Evolutionary conservation across 1,284 basidiomycete species (phyloP), one percentile per base, ranked within the genome.

Genomic region (Microbotryum lychnidis-dioicae): DNA sequence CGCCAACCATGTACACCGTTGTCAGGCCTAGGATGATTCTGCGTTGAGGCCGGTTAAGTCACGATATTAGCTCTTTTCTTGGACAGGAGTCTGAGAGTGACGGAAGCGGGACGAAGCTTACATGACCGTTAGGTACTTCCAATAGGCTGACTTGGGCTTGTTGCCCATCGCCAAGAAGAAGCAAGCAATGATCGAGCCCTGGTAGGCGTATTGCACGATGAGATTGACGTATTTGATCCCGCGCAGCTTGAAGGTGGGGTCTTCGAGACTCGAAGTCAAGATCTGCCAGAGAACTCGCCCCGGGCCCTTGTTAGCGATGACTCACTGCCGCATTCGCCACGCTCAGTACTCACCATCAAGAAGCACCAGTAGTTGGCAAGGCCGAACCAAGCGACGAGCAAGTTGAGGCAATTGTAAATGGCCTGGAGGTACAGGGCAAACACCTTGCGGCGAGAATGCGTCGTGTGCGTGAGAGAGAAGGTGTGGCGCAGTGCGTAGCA

Each of bases 161-260:
- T 97, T 98, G 6, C 96, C 94, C 88, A 98, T 93, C 0, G 91
- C 89, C 74, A 98, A 89, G 21, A 97, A 80, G 80, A 98, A 97
- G 70, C 86, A 89, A 0, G 88, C 86, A 20, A 93, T 81, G 20
- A 97, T 81, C 45, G 91, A 82, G 3, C 87, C 89, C 4, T 86
- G 82, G 80, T 96, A 87, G 37, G 86, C 77, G 74, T 92, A 97
- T 85, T 97, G 75, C 42, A 84, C 80, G 50, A 91, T 76, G 12
- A 83, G 83, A 74, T 97, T 97, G 70, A 91, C 81, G 64, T 87
- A 84, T 61, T 79, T 80, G 72, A 97, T 87, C 16, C 83, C 81
- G 4, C 79, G 74, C 63, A 64, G 55, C 10, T 80, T 76, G 71
- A 94, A 91, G 0, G 82, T 80, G 10, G 81, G 78, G 58, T 85